A percentile compares a stretch with the other conserved stretches of the same genome.
Evolutionary conservation across 352 stramenopile genomes (phyloP).

Genomic region (Phytophthora niederhauseri): DNA sequence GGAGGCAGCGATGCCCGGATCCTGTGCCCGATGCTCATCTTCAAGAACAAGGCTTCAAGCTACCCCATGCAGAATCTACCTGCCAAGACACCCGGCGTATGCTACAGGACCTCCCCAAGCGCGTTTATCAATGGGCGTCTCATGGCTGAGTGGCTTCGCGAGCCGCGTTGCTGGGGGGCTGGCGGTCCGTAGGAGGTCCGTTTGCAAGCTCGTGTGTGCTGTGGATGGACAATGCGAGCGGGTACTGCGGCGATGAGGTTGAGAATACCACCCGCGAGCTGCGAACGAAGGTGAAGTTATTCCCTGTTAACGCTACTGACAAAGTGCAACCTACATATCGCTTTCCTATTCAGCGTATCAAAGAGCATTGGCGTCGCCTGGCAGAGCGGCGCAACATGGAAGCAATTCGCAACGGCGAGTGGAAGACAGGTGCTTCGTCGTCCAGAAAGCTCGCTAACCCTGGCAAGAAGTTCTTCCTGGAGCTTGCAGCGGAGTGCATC

Average conservation of each 20-base stretch:
- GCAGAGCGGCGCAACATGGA: slow-evolving; percentile 13
- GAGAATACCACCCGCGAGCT: background rate
- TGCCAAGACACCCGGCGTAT: background rate
- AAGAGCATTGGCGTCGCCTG: background rate
- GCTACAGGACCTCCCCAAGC: slow-evolving; percentile 9
- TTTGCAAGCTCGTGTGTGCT: background rate
- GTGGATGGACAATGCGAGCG: background rate
- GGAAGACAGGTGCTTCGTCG: slow-evolving; percentile 7
- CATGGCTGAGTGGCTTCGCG: slow-evolving; percentile 3
- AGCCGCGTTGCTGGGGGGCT: background rate
- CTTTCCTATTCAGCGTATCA: slow-evolving; percentile 6
- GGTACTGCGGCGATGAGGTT: background rate
- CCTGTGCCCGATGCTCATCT: too few species aligned
- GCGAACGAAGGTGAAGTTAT: background rate
- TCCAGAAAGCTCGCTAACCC: slow-evolving; percentile 8
- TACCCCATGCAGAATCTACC: slow-evolving; percentile 14
- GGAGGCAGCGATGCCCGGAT: too few species aligned
- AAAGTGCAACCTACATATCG: slow-evolving; percentile 4
- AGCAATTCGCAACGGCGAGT: slow-evolving; percentile 11
- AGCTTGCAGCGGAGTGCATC: slow-evolving; percentile 15
- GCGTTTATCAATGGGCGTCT: slow-evolving; percentile 1
- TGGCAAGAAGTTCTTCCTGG: slow-evolving; percentile 18
- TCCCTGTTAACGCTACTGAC: slow-evolving; percentile 1
- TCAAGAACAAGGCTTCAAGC: slow-evolving; percentile 21
- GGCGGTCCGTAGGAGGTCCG: too few species aligned